Evolutionary conservation across 345 rosid genomes (phyloP).

Genomic region (Citrus cavaleriei): DNA sequence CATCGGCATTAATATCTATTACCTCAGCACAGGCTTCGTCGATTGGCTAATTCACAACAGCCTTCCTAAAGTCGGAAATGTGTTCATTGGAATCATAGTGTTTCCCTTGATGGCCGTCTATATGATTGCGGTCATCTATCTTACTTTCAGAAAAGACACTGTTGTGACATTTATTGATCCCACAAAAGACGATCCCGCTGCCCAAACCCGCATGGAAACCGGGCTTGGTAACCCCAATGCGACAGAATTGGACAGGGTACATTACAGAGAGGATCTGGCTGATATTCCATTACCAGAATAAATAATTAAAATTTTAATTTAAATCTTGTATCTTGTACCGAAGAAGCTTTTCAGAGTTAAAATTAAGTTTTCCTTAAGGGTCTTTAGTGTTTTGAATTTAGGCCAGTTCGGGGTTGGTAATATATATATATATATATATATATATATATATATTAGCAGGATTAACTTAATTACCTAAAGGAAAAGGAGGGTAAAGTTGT

Average conservation of each 20-base stretch:
- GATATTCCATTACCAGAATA: conserved; percentile 37
- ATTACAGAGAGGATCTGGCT: conserved; percentile 51
- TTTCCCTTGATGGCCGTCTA: conserved; percentile 57
- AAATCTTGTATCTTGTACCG: not conserved
- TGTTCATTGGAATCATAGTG: conserved; percentile 44
- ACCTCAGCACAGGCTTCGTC: conserved; percentile 48
- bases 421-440: no score
- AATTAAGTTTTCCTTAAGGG: no score
- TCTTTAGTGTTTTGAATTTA: not conserved
- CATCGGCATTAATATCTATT: conserved; percentile 60
- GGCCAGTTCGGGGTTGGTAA: not conserved
- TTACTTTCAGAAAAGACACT: conserved; percentile 44
- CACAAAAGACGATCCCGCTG: conserved; percentile 10
- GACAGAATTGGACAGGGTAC: conserved; percentile 6
- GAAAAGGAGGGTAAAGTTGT: no score
- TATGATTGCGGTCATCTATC: conserved; percentile 37
- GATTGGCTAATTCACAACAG: conserved; percentile 44
- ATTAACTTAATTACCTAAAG: no score
- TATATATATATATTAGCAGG: no score
- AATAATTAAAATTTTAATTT: not conserved
- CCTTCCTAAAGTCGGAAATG: conserved; percentile 37
- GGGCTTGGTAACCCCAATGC: conserved; percentile 3
- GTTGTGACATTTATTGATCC: conserved; percentile 39
- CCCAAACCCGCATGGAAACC: conserved; percentile 22
- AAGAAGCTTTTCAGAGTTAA: no score